These are phyloP conservation scores for Alternaria sp. DNA, from an alignment of 2,329 filamentous ascomycete species.

Conservation along the genomic window DNA sequence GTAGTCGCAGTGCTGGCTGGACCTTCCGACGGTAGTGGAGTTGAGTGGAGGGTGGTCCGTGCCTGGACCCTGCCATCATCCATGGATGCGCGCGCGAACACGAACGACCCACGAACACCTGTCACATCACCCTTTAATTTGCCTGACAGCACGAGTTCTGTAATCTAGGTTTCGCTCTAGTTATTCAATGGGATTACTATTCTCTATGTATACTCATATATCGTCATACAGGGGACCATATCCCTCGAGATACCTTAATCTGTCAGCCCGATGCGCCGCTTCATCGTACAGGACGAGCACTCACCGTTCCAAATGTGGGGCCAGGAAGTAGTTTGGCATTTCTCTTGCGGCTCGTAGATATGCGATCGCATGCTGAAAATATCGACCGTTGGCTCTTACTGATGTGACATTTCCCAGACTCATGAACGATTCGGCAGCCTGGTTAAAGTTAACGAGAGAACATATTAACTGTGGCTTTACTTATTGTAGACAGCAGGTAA, in stretches of 20 bases:
- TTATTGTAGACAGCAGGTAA: slow-evolving; percentile 53
- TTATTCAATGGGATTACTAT: not conserved
- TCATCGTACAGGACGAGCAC: slow-evolving; percentile 13
- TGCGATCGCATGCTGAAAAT: slow-evolving; percentile 55
- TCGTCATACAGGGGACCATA: slow-evolving; percentile 43
- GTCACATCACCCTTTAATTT: not conserved
- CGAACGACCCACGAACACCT: not conserved
- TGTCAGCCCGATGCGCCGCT: slow-evolving; percentile 7
- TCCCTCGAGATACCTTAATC: slow-evolving; percentile 52
- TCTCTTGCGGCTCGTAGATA: slow-evolving; percentile 54
- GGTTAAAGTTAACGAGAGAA: slow-evolving; percentile 9
- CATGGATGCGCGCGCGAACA: not conserved
- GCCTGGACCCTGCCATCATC: not conserved
- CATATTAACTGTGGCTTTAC: not conserved
- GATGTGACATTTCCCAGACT: slow-evolving; percentile 59
- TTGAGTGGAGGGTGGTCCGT: slow-evolving; percentile 5
- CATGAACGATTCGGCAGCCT: slow-evolving; percentile 60
- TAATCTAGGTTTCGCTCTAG: not conserved
- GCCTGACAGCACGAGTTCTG: not conserved
- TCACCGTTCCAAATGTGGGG: slow-evolving; percentile 56
- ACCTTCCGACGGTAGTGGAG: not conserved
- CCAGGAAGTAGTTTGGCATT: slow-evolving; percentile 52
- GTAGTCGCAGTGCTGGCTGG: not conserved
- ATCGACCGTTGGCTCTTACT: slow-evolving; percentile 50
- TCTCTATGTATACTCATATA: not conserved